Percentiles rank a stretch among this genome's conserved stretches.
phyloP scores from a whole-genome alignment of 2,329 filamentous ascomycete species.

The Clarireedia paspali region DNA sequence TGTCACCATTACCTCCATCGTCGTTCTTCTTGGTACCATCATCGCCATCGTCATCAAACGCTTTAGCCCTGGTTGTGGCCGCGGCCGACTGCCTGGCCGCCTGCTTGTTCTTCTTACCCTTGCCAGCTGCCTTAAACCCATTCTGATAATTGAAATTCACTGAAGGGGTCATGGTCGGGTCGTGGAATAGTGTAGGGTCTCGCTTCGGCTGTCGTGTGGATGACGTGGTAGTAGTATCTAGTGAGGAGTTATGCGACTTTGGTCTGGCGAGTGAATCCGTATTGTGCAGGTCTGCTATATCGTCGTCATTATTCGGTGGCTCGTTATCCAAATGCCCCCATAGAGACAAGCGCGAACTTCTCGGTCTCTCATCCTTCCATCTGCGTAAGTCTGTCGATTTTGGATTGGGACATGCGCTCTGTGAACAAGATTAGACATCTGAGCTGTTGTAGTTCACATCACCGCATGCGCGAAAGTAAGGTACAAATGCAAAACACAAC shows the following conservation, averaged over 20 bases:
- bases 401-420: conserved; percentile 24
- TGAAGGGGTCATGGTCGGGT: conserved; percentile 37
- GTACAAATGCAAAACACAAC: conserved; percentile 28
- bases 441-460: conserved; percentile 26
- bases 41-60: conserved; percentile 39
- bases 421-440: conserved; percentile 26
- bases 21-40: conserved; percentile 37
- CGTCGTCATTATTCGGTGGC: conserved; percentile 6
- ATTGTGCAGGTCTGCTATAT: conserved; percentile 17
- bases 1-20: conserved; percentile 29
- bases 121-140: conserved; percentile 47
- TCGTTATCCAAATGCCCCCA: conserved; percentile 13
- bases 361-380: conserved; percentile 17
- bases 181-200: conserved; percentile 33
- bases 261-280: conserved; percentile 24
- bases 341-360: conserved; percentile 14
- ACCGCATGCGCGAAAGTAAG: conserved; percentile 18
- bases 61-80: conserved; percentile 36
- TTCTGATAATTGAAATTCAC: conserved; percentile 52
- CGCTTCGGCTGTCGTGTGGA: conserved; percentile 15
- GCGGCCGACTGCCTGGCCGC: conserved; percentile 38
- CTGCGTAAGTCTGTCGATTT: conserved; percentile 25
- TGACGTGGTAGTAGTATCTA: conserved; percentile 12
- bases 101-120: conserved; percentile 33
- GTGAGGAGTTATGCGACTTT: conserved; percentile 16